phyloP scores from a whole-genome alignment of 2,329 filamentous ascomycete genomes.

The Drechslerella coelobrocha region DNA sequence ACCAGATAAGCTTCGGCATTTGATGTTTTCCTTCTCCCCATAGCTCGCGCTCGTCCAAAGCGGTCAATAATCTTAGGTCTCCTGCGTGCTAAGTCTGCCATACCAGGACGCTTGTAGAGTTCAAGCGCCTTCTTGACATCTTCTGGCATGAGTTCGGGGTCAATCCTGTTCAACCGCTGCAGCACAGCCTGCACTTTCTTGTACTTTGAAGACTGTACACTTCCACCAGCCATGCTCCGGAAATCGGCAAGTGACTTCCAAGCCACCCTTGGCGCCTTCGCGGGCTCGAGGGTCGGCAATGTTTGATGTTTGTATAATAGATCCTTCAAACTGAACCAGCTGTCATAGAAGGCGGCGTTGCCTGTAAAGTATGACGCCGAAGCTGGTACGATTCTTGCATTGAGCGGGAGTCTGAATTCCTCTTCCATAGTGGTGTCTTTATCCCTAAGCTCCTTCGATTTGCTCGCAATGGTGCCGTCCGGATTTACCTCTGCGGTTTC shows the following conservation, averaged over 20 bases:
- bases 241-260: slow-evolving; percentile 84
- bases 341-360: slow-evolving; percentile 83
- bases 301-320: slow-evolving; percentile 75
- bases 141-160: slow-evolving; percentile 75
- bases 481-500: not conserved
- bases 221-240: slow-evolving; percentile 73
- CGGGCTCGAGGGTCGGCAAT: slow-evolving; percentile 72
- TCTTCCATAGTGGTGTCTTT: slow-evolving; percentile 11
- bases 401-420: slow-evolving; percentile 24
- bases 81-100: slow-evolving; percentile 64
- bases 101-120: slow-evolving; percentile 77
- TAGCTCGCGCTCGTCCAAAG: slow-evolving; percentile 77
- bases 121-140: slow-evolving; percentile 71
- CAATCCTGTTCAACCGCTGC: slow-evolving; percentile 82
- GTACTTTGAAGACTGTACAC: slow-evolving; percentile 78
- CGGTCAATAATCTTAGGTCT: slow-evolving; percentile 63
- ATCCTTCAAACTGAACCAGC: slow-evolving; percentile 74
- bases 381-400: slow-evolving; percentile 68
- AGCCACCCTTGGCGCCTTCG: slow-evolving; percentile 73
- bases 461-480: slow-evolving; percentile 16
- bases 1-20: slow-evolving; percentile 85
- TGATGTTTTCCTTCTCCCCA: slow-evolving; percentile 86
- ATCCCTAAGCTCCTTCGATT: slow-evolving; percentile 19
- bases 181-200: slow-evolving; percentile 76
- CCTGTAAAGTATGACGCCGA: slow-evolving; percentile 96